Evolutionary conservation across 305 asterid genomes (phyloP).

Genomic region (Rubia tinctorum): DNA sequence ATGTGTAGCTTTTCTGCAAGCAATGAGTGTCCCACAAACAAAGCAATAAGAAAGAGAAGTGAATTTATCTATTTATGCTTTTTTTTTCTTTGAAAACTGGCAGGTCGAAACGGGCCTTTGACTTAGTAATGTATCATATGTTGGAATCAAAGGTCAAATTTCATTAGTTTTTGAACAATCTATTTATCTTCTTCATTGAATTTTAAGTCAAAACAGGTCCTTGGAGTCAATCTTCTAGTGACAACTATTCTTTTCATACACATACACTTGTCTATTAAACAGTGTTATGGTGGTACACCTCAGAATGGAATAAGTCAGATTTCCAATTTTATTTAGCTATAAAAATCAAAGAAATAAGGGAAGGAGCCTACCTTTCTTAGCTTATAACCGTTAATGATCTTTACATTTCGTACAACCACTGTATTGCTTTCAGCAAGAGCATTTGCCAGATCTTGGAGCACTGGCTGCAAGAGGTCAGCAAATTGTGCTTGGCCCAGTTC

Average conservation of each 20-base stretch:
- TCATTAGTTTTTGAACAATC: not conserved
- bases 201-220: not conserved
- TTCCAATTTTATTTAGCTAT: not conserved
- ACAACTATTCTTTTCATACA: not conserved
- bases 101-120: not conserved
- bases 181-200: not conserved
- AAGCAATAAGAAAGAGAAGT: not conserved
- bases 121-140: not conserved
- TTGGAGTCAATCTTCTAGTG: not conserved
- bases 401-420: slow-evolving; percentile 36
- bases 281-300: not conserved
- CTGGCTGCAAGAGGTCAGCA: slow-evolving; percentile 49
- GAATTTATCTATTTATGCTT: not conserved
- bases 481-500: slow-evolving; percentile 63
- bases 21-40: not conserved
- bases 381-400: slow-evolving; percentile 49
- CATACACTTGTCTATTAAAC: not conserved
- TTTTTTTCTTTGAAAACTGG: not conserved
- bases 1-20: not conserved
- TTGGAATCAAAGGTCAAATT: not conserved
- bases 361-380: slow-evolving; percentile 41
- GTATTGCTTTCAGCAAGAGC: slow-evolving; percentile 40
- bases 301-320: not conserved
- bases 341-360: slow-evolving; percentile 8
- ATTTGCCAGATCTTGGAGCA: slow-evolving; percentile 61